Evolutionary conservation across 495 filamentous ascomycete species (phyloP).

Genomic region (Podospora pseudoanserina): DNA sequence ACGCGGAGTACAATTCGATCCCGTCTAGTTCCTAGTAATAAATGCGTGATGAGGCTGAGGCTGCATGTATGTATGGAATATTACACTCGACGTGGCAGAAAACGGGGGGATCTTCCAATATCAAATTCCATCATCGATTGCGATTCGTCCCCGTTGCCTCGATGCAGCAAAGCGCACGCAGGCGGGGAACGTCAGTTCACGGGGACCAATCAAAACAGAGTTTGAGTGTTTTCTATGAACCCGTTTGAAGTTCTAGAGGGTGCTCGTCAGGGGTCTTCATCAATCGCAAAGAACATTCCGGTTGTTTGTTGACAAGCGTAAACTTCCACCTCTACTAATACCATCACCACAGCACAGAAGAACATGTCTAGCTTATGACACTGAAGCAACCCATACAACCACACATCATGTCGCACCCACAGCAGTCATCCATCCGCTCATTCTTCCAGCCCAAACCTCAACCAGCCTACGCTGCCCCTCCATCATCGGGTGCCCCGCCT

Average conservation of each 20-base stretch:
- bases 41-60: not conserved
- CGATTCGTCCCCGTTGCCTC: not conserved
- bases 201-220: not conserved
- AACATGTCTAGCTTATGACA: conserved; percentile 2
- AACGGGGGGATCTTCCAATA: not conserved
- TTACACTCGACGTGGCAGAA: not conserved
- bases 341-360: not conserved
- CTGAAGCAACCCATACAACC: not conserved
- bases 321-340: not conserved
- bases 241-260: not conserved
- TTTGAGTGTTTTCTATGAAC: not conserved
- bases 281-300: not conserved
- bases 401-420: conserved; percentile 26
- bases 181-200: no score
- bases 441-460: conserved; percentile 38
- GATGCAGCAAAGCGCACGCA: no score
- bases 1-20: not conserved
- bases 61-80: not conserved
- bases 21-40: not conserved
- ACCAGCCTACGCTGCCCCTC: conserved; percentile 26
- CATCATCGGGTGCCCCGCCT: conserved; percentile 23
- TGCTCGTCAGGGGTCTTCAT: not conserved
- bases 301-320: not conserved
- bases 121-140: not conserved
- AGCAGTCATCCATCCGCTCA: conserved; percentile 49